A percentile compares a stretch with the other conserved stretches of the same genome.
phyloP scores from a whole-genome alignment of 2,329 filamentous ascomycete species.

The Alternaria brassicae region DNA sequence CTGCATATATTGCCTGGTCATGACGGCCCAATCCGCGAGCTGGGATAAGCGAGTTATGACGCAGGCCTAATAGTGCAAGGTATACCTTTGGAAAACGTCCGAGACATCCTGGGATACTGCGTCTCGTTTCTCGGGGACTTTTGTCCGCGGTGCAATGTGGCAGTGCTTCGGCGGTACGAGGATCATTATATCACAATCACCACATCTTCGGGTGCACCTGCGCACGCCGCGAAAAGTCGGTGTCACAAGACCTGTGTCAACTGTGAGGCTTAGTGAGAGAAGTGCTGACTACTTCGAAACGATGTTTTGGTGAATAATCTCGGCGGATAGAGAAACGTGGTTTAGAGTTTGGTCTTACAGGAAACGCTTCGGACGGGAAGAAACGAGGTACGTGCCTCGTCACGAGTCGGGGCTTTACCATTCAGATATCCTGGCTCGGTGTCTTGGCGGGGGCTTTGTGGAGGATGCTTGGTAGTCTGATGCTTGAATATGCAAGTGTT shows the following conservation, averaged over 20 bases:
- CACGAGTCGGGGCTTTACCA: constrained; percentile 13
- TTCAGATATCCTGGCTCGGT: constrained; percentile 7
- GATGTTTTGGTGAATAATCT: not conserved
- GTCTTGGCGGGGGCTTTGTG: not conserved
- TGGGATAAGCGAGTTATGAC: not conserved
- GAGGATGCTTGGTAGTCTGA: constrained; percentile 4
- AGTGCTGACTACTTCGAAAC: not conserved
- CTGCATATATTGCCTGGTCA: constrained; percentile 8
- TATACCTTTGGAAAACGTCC: not conserved
- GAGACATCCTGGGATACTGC: not conserved
- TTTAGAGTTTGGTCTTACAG: constrained; percentile 14
- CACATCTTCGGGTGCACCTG: not conserved
- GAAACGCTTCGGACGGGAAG: constrained; percentile 11
- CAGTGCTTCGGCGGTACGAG: constrained; percentile 11
- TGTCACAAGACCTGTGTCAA: not conserved
- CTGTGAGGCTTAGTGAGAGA: not conserved
- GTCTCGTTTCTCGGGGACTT: constrained; percentile 1
- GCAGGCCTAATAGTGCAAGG: not conserved
- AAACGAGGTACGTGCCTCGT: constrained; percentile 19
- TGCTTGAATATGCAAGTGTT: constrained; percentile 4
- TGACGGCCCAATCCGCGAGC: constrained; percentile 1
- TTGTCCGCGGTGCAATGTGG: constrained; percentile 5
- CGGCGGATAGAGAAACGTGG: constrained; percentile 7
- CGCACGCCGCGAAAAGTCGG: not conserved
- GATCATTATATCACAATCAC: constrained; percentile 7